Base-by-base conservation (phyloP, 2,329 filamentous ascomycete species). In the Fragosphaeria purpurea region DNA sequence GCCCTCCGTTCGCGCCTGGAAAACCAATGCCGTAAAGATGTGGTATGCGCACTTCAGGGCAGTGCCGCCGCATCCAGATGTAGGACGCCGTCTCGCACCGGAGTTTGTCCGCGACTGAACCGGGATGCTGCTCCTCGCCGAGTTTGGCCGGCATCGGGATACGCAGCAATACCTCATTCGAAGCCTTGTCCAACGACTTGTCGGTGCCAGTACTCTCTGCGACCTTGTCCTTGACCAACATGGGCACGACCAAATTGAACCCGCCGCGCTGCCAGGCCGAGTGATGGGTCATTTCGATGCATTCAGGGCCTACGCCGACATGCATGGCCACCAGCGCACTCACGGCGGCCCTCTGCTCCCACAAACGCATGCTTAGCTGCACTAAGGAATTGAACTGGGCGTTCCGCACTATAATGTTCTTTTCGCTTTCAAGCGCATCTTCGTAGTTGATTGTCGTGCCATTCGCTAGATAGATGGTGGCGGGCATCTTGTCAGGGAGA, bases 1-100 rank as follows among this genome's bases (percentile, higher is more conserved):
- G 11, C 12, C 49, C 12, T 1, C 39, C 39, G 39, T 41, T 13
- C 11, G 39, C 41, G 11, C 41, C 38, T 6, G 51, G 46, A 34
- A 58, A 54, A 22, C 55, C 55, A 33, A 59, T 54, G 45, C 56
- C 55, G 32, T 56, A 57, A n/a, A 58, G 57, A 11, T 59, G 56
- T 44, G 65, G 65, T 22, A 68, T 66, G 13, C 66, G 65, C 32
- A 72, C 55, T 44, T 60, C 51, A 9, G 65, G 63, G 53, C 64
- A 70, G 43, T 67, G 53, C 13, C 65, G 57, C 46, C 64, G 59
- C 30, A 71, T 61, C 67, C 66, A 70, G 8, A 64, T 59, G 51
- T 67, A 70, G 2, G 65, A 65, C 1, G 63, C 67, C 30, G 61
- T 65, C 58, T 71, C 67, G 53, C 60, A 59, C 42, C 62, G 55